These are phyloP conservation scores for Ogataea paradorogensis DNA, from an alignment of 805 yeast species.

Conservation along the genomic window DNA sequence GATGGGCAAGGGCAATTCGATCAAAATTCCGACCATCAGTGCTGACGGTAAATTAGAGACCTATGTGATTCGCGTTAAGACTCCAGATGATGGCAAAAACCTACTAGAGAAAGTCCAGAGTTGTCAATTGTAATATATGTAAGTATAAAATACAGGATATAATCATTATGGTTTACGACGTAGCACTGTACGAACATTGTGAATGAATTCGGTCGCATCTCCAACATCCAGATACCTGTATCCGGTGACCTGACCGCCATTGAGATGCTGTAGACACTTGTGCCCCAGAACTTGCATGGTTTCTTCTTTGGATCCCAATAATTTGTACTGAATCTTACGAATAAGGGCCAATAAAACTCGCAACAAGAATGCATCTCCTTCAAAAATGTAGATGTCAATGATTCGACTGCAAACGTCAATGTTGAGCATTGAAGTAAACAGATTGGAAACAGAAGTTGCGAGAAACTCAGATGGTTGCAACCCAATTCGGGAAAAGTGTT, in stretches of 20 bases:
- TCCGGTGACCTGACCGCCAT: conserved; percentile 17
- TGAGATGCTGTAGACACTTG: conserved; percentile 29
- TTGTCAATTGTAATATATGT: conserved; percentile 20
- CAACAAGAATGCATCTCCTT: conserved; percentile 55
- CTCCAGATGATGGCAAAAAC: conserved; percentile 62
- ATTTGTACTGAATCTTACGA: conserved; percentile 44
- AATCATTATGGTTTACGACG: conserved; percentile 19
- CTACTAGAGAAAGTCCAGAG: conserved; percentile 36
- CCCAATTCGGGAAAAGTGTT: conserved; percentile 46
- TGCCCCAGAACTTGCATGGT: conserved; percentile 40
- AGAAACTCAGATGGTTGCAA: conserved; percentile 44
- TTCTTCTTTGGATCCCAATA: conserved; percentile 51
- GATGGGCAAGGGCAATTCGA: conserved; percentile 61
- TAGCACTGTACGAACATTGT: conserved; percentile 38
- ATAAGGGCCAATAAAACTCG: conserved; percentile 54
- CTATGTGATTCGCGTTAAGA: conserved; percentile 73
- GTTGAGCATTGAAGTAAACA: conserved; percentile 45
- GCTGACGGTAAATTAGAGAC: conserved; percentile 58
- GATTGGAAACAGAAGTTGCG: conserved; percentile 39
- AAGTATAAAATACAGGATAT: conserved; percentile 2
- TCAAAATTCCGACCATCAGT: conserved; percentile 63
- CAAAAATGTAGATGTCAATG: conserved; percentile 59
- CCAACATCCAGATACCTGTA: conserved; percentile 47
- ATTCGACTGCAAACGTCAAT: conserved; percentile 48
- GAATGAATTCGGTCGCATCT: conserved; percentile 46